These are phyloP conservation scores for Xerocomellus intermedius DNA, from an alignment of 768 basidiomycete genomes.

Conservation along the genomic window DNA sequence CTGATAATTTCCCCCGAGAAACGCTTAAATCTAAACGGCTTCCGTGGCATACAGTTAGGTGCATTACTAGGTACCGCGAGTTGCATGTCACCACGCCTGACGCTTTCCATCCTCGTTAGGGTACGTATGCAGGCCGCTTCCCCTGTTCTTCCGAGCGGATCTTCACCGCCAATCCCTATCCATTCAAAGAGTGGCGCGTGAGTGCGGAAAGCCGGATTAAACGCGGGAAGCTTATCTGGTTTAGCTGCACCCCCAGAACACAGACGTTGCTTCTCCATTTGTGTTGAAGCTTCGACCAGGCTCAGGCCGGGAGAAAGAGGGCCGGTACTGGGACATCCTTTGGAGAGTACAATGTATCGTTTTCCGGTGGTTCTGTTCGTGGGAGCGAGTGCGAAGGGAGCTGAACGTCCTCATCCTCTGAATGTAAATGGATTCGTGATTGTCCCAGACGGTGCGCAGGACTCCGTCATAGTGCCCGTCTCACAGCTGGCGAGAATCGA, in stretches of 20 bases:
- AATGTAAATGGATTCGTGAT: too few species aligned
- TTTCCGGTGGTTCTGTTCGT: not conserved
- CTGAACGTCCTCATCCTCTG: constrained; percentile 4
- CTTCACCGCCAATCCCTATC: constrained; percentile 59
- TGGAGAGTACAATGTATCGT: not conserved
- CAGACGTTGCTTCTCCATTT: not conserved
- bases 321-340: not conserved
- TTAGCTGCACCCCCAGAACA: not conserved
- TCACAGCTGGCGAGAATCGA: too few species aligned
- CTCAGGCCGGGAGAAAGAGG: not conserved
- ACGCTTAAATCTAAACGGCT: constrained; percentile 32
- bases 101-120: not conserved
- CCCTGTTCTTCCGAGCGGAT: constrained; percentile 24
- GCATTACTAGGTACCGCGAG: not conserved
- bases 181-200: constrained; percentile 65
- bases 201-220: constrained; percentile 67
- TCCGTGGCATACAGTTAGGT: constrained; percentile 16
- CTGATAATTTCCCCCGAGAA: constrained; percentile 79
- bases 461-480: too few species aligned
- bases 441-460: too few species aligned
- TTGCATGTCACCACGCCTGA: not conserved
- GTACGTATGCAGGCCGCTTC: constrained; percentile 10
- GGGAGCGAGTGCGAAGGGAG: not conserved
- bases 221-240: constrained; percentile 44
- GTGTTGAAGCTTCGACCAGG: not conserved